Base-by-base conservation (phyloP, 768 basidiomycete species). In the Rhizopogon sp. region DNA sequence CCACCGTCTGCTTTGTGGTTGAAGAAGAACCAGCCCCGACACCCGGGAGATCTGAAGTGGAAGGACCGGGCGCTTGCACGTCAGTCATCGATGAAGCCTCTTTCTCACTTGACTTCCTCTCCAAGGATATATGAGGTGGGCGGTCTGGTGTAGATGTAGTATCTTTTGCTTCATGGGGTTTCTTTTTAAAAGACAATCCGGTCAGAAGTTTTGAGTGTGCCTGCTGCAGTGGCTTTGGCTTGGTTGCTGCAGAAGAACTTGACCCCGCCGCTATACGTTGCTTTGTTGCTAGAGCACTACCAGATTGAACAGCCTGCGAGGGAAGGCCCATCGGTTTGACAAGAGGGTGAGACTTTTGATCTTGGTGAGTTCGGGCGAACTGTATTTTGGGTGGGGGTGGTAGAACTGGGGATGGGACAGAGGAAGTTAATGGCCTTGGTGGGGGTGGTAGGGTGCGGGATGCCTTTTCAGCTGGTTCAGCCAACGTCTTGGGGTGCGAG, bases 271-370 rank as follows among this genome's bases (percentile, higher is more conserved):
- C 70, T 5, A 83, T 61, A 6, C 79, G 73, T 50, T 80, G 76
- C 61, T 83, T 83, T 1, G 80, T 83, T 37, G 74, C 70, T 29
- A 83, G 71, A 9, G 73, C 72, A 55, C 71, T 75, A 35, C 67
- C 68, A 43, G 59, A 60, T 41, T 59, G 67, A 29, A 65, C 58
- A 20, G 57, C 67, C 31, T 54, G 22, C 33, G 65, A 44, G 1
- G 67, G 55, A 35, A 70, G 39, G 51, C 44, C 51, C 37, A 72
- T 62, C 8, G 67, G 14, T 52, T 73, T 72, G 3, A 74, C 72
- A 28, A 69, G 55, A 42, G 73, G 72, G 43, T 66, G 54, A 40
- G 46, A 1, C 50, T 52, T 62, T 52, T 69, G 67, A 33, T 69
- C 69, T 39, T 71, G 67, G 39, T 69, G 67, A 35, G 69, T 69